Conservation (phyloP, 1,284 basidiomycete genomes). For the Rhodotorula sp. region DNA sequence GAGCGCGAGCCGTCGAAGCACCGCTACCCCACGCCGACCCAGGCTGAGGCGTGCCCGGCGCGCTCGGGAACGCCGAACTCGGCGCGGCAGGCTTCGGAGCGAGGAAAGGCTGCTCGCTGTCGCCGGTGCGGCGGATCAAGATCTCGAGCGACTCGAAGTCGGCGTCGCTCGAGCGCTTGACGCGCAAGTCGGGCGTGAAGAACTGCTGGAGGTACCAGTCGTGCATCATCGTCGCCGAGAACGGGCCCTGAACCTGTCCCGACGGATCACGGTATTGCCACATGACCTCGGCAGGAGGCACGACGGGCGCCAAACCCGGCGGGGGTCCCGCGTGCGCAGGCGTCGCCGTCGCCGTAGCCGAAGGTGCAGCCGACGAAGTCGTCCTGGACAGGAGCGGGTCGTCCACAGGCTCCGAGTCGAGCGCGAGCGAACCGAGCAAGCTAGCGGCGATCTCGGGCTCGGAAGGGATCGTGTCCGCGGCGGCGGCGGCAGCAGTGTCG, state of each 20-base stretch:
- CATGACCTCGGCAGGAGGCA: slow-evolving; percentile 21
- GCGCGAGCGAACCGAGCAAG: slow-evolving; percentile 38
- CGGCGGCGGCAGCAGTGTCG: neutral
- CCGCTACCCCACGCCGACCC: slow-evolving; percentile 17
- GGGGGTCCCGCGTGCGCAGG: slow-evolving; percentile 20
- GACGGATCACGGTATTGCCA: slow-evolving; percentile 45
- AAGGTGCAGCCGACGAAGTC: neutral
- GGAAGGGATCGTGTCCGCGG: slow-evolving; percentile 8
- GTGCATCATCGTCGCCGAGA: slow-evolving; percentile 87
- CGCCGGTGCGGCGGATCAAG: slow-evolving; percentile 47
- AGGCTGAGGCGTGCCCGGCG: slow-evolving; percentile 26
- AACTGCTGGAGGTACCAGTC: slow-evolving; percentile 92
- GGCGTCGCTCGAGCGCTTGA: slow-evolving; percentile 46
- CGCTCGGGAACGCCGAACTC: slow-evolving; percentile 23
- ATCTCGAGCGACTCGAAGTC: slow-evolving; percentile 50
- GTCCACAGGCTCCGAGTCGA: slow-evolving; percentile 35
- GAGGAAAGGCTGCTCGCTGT: slow-evolving; percentile 49
- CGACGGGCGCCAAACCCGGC: slow-evolving; percentile 29
- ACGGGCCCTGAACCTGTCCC: slow-evolving; percentile 63
- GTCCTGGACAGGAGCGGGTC: slow-evolving; percentile 26
- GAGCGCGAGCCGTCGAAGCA: slow-evolving; percentile 11
- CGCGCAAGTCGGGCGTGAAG: slow-evolving; percentile 57
- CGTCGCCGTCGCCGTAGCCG: slow-evolving; percentile 4
- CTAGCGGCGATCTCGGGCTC: slow-evolving; percentile 25
- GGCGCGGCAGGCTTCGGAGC: slow-evolving; percentile 14